Percentiles rank a stretch among this genome's conserved stretches.
phyloP scores from a whole-genome alignment of 2,329 filamentous ascomycete genomes.

The Aureobasidium sp. region DNA sequence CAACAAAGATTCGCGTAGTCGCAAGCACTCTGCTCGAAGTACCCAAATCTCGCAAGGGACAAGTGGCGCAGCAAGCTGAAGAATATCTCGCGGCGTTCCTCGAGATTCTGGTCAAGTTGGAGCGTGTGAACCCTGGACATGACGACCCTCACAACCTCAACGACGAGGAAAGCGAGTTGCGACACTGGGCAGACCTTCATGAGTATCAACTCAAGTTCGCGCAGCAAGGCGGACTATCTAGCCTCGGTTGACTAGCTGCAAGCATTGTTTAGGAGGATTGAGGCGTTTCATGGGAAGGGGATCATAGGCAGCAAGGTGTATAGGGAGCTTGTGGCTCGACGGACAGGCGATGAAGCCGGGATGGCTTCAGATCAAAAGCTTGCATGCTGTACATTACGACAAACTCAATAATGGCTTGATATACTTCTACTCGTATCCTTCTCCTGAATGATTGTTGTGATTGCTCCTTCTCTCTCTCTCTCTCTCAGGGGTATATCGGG shows the following conservation, averaged over 20 bases:
- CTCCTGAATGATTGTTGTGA: not conserved
- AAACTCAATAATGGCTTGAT: not conserved
- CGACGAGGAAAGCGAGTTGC: constrained; percentile 67
- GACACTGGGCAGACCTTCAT: constrained; percentile 68
- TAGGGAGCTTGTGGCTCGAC: not conserved
- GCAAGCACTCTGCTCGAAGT: constrained; percentile 68
- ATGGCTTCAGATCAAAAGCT: not conserved
- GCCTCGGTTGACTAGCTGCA: constrained; percentile 19
- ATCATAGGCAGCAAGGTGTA: not conserved
- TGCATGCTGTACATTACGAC: constrained; percentile 1
- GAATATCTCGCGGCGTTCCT: constrained; percentile 64
- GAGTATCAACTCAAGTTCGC: constrained; percentile 69
- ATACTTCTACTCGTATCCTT: not conserved
- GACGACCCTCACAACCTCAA: constrained; percentile 27
- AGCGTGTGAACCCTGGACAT: constrained; percentile 48
- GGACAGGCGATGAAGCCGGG: not conserved
- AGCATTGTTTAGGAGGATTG: not conserved
- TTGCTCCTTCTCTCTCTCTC: too few relatives aligned
- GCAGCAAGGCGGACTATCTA: constrained; percentile 50
- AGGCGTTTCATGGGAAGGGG: not conserved
- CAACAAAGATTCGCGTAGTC: constrained; percentile 76
- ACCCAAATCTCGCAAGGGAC: constrained; percentile 44
- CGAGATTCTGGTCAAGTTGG: constrained; percentile 64
- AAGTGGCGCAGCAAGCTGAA: constrained; percentile 51
- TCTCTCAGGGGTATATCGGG: not conserved